Base-by-base conservation (phyloP, 2,329 filamentous ascomycete species). In the Phialemonium atrogriseum region DNA sequence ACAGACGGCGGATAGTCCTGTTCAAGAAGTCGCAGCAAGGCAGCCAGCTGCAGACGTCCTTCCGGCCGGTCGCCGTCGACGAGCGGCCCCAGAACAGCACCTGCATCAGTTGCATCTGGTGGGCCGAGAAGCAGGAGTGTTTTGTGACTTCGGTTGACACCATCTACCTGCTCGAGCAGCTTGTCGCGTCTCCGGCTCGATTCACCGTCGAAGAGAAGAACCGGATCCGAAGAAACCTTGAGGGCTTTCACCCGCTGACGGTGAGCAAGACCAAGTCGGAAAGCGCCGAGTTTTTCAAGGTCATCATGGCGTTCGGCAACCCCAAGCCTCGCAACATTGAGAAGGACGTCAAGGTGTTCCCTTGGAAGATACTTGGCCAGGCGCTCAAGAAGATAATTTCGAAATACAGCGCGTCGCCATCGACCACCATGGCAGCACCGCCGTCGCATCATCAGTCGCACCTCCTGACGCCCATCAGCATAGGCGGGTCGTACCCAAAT, bases 201-300 rank as follows among this genome's bases (percentile, higher is more conserved):
- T 98, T 96, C 60, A 89, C 83, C 0, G 88, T 96, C 5, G 89
- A 96, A 54, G 91, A 96, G 66, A 98, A 96, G 75, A 98, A 98
- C 57, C 79, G 91, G 32, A 96, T 98, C 47, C 80, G 91, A 18
- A 79, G 91, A 41, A 98, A 98, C 50, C 68, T 98, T 20, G 91
- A 98, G 55, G 88, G 88, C 0, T 96, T 94, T 64, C 80, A 85
- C 21, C 91, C 91, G 1, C 62, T 86, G 42, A 98, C 91, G 0
- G 87, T 98, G 12, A 94, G 87, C 45, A 98, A 98, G 59, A 78
- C 80, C 36, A 94, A 94, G 60, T 52, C 78, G 1, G 89, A 96
- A 37, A 94, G 84, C 53, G 89, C 96, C 55, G 86, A 93, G 34
- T 96, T 96, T 58, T 96, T 96, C 77, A 95, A 95, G 64, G 73